These are phyloP conservation scores for Aleurites moluccanus DNA, from an alignment of 441 rosid species.

Conservation along the genomic window DNA sequence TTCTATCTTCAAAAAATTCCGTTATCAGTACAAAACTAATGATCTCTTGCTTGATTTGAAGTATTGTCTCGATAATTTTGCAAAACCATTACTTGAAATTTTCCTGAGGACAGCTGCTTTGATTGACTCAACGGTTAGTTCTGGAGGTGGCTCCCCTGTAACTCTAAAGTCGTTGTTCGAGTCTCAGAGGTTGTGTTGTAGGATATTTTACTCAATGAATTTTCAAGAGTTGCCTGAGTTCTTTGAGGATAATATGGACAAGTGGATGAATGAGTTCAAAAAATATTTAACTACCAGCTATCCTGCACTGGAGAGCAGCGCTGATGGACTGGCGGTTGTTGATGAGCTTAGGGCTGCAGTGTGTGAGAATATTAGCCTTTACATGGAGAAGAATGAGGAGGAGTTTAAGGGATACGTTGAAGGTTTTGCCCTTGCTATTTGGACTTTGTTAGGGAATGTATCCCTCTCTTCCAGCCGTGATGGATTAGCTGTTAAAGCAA, in stretches of 20 bases:
- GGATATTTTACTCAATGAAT: conserved; percentile 82
- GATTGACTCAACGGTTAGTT: conserved; percentile 52
- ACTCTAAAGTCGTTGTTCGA: conserved; percentile 60
- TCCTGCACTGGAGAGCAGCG: conserved; percentile 54
- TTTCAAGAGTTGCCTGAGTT: conserved; percentile 93
- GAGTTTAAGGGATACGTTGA: conserved; percentile 69
- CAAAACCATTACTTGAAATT: conserved; percentile 63
- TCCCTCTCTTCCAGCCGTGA: conserved; percentile 73
- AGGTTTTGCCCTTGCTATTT: conserved; percentile 76
- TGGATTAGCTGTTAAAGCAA: conserved; percentile 75
- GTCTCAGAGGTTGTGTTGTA: conserved; percentile 85
- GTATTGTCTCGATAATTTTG: conserved; percentile 71
- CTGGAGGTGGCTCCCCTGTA: conserved; percentile 50
- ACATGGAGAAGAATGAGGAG: conserved; percentile 95
- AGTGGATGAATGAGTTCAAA: conserved; percentile 88
- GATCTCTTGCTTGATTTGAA: conserved; percentile 78
- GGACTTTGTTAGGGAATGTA: conserved; percentile 82
- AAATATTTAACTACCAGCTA: conserved; percentile 64
- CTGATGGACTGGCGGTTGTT: conserved; percentile 55
- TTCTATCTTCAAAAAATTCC: conserved; percentile 82
- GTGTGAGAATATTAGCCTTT: conserved; percentile 88
- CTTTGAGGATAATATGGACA: conserved; percentile 91
- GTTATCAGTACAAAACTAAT: conserved; percentile 75
- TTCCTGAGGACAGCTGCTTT: conserved; percentile 59
- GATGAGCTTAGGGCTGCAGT: conserved; percentile 85